Conservation (phyloP, 176 grass and related monocot genomes). For the Alloteropsis semialata region DNA sequence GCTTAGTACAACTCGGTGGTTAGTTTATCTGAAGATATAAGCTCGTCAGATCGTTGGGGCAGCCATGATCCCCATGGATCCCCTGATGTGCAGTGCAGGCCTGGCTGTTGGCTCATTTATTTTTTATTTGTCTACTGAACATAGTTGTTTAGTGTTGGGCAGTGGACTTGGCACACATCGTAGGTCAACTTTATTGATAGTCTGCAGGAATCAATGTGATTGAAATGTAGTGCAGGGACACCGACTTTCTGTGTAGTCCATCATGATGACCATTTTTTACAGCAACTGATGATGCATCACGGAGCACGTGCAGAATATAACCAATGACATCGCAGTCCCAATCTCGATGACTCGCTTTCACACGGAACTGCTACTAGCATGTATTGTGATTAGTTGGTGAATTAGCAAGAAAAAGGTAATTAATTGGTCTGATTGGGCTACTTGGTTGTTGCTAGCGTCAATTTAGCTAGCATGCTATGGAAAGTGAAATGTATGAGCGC, state of each 20-base stretch:
- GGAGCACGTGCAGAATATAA: conserved; percentile 8
- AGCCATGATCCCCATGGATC: neutral
- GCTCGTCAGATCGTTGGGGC: neutral
- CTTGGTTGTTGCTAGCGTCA: neutral
- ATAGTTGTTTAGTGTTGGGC: neutral
- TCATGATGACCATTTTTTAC: neutral
- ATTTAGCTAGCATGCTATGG: no score
- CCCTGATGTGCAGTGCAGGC: neutral
- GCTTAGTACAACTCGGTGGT: neutral
- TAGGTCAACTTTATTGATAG: neutral
- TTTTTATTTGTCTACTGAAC: neutral
- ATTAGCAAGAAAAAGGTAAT: neutral
- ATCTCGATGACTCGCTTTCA: neutral
- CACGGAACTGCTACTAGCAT: neutral
- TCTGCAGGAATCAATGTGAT: neutral
- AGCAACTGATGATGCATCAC: neutral
- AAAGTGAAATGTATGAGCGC: no score
- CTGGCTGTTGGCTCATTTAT: neutral
- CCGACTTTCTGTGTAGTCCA: neutral
- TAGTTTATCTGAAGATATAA: neutral
- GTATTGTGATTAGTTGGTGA: neutral
- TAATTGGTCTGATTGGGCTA: neutral
- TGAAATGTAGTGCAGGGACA: neutral
- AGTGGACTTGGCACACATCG: neutral
- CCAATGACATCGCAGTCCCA: neutral